phyloP scores from a whole-genome alignment of 192 early-diverging fungal genomes.

The Podila epigama region DNA sequence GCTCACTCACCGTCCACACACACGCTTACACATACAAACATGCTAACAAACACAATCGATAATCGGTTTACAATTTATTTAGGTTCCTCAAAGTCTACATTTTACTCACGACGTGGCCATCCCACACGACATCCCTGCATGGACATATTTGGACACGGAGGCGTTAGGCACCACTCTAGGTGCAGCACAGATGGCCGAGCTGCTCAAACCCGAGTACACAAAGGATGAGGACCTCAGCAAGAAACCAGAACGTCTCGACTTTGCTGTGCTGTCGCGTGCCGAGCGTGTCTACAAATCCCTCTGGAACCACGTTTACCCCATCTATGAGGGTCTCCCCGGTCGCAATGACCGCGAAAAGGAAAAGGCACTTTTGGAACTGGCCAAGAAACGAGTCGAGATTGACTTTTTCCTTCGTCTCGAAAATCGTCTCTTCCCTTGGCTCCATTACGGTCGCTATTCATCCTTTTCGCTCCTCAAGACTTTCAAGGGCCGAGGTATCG shows the following conservation, averaged over 20 bases:
- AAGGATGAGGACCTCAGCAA: slow-evolving; percentile 21
- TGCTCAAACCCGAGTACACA: slow-evolving; percentile 16
- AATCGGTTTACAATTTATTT: no score
- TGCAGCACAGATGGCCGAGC: slow-evolving; percentile 10
- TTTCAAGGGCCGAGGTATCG: slow-evolving; percentile 17
- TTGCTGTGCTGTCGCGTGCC: slow-evolving; percentile 44
- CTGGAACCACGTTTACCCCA: slow-evolving; percentile 53
- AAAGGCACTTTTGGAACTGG: neutral
- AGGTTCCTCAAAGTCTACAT: slow-evolving; percentile 35
- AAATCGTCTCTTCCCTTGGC: slow-evolving; percentile 15
- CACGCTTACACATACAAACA: no score
- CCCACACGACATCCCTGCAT: slow-evolving; percentile 43
- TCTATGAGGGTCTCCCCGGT: slow-evolving; percentile 25
- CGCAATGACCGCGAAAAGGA: neutral
- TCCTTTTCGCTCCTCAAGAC: slow-evolving; percentile 14
- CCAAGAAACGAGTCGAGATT: neutral
- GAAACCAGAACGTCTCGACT: slow-evolving; percentile 37
- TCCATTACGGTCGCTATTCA: slow-evolving; percentile 14
- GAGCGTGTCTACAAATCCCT: slow-evolving; percentile 52
- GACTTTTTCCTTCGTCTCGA: slow-evolving; percentile 23
- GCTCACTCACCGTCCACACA: no score
- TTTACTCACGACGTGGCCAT: slow-evolving; percentile 54
- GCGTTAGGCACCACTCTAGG: slow-evolving; percentile 45
- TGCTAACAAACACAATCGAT: no score
- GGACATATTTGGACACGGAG: slow-evolving; percentile 47